Evolutionary conservation across 805 yeast genomes (phyloP).

Genomic region (Saturnispora sanitii): DNA sequence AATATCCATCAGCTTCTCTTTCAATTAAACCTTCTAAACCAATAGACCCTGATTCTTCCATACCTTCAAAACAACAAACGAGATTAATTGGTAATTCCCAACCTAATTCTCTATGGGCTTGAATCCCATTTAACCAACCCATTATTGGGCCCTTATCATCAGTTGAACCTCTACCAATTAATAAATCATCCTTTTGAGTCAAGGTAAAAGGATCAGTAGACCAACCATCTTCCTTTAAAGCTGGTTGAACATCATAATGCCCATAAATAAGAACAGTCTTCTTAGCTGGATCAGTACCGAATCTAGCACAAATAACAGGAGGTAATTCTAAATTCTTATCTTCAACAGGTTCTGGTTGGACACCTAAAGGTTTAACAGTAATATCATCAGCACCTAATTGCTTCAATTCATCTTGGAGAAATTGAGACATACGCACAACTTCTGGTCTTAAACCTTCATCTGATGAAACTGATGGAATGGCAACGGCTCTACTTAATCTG

Average conservation of each 20-base stretch:
- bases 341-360: conserved; percentile 84
- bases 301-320: conserved; percentile 87
- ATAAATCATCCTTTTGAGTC: conserved; percentile 54
- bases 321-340: conserved; percentile 67
- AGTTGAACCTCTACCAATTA: conserved; percentile 90
- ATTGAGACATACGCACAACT: conserved; percentile 85
- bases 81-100: conserved; percentile 89
- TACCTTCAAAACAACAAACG: conserved; percentile 91
- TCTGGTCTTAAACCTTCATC: conserved; percentile 83
- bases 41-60: conserved; percentile 96
- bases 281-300: conserved; percentile 72
- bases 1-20: conserved; percentile 67
- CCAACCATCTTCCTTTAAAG: conserved; percentile 90
- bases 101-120: conserved; percentile 81
- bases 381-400: conserved; percentile 74
- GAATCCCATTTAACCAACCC: conserved; percentile 90
- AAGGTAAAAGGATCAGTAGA: conserved; percentile 79
- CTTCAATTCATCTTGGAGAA: conserved; percentile 58
- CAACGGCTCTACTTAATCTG: conserved; percentile 74
- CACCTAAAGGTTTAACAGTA: conserved; percentile 73
- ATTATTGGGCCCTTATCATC: conserved; percentile 98
- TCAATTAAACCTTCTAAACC: conserved; percentile 82
- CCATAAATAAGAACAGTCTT: conserved; percentile 90
- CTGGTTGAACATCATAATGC: conserved; percentile 98
- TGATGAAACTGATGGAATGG: conserved; percentile 89